These are phyloP conservation scores for Tylopilus sp. DNA, from an alignment of 768 basidiomycete species.

Conservation along the genomic window DNA sequence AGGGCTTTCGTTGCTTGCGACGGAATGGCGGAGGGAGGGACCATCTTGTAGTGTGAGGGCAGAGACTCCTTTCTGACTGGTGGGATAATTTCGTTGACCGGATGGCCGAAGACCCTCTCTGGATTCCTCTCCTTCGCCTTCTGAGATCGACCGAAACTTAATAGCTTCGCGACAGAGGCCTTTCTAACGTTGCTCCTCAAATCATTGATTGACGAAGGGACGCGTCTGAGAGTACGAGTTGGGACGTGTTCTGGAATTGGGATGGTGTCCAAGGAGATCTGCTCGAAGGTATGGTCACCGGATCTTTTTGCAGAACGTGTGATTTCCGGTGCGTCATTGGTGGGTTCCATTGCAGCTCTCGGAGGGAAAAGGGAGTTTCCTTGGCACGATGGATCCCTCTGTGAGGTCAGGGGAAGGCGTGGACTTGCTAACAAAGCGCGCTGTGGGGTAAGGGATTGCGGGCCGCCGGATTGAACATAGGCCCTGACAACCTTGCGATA, in stretches of 20 bases:
- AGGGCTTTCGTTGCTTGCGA: conserved; percentile 2
- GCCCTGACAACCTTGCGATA: conserved; percentile 26
- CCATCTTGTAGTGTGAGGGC: not conserved
- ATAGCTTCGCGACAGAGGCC: conserved; percentile 4
- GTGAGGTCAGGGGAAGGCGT: too few relatives aligned
- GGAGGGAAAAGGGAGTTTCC: too few relatives aligned
- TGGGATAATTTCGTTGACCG: conserved; percentile 5
- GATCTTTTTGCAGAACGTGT: not conserved
- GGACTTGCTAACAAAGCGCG: not conserved
- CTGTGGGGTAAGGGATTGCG: not conserved
- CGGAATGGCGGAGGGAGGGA: not conserved
- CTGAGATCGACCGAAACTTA: not conserved
- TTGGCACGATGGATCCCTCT: too few relatives aligned
- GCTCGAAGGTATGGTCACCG: not conserved
- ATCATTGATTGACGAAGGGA: conserved; percentile 1
- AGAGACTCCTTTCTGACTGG: conserved; percentile 16
- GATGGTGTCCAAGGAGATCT: conserved; percentile 13
- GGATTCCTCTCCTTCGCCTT: conserved; percentile 1
- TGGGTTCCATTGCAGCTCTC: too few relatives aligned
- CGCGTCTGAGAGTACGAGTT: conserved; percentile 9
- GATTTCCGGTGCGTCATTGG: too few relatives aligned
- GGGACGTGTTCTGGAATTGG: conserved; percentile 4
- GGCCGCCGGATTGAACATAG: conserved; percentile 1
- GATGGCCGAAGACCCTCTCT: conserved; percentile 17
- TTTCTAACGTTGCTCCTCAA: conserved; percentile 4